phyloP scores from a whole-genome alignment of 179 eudicot species.

The Nepenthes alata region DNA sequence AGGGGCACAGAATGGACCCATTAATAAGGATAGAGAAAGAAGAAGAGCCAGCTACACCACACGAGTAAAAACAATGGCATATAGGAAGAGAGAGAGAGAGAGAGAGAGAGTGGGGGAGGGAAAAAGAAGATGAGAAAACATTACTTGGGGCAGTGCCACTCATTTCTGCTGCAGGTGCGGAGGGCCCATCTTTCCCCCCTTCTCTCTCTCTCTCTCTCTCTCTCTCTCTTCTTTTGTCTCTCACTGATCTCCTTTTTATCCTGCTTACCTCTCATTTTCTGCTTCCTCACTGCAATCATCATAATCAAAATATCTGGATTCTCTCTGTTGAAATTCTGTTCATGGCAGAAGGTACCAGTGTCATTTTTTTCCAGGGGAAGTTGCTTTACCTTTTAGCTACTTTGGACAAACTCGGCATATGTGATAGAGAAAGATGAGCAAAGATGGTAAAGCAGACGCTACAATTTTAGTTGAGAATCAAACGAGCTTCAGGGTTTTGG shows the following conservation, averaged over 20 bases:
- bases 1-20: slow-evolving; percentile 27
- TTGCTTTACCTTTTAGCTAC: slow-evolving; percentile 4
- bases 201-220: background rate
- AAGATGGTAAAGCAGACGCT: slow-evolving; percentile 10
- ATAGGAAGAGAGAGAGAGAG: background rate
- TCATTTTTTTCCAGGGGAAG: background rate
- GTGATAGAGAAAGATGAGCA: slow-evolving; percentile 31
- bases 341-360: slow-evolving; percentile 19
- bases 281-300: slow-evolving; percentile 27
- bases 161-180: no score
- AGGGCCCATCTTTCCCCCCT: no score
- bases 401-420: slow-evolving; percentile 4
- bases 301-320: slow-evolving; percentile 27
- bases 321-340: slow-evolving; percentile 32
- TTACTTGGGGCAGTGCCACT: no score
- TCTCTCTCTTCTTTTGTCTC: background rate
- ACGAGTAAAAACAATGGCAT: slow-evolving; percentile 7
- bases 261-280: slow-evolving; percentile 18
- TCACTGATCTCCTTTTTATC: slow-evolving; percentile 9
- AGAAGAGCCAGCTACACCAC: slow-evolving; percentile 6
- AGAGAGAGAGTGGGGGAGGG: no score
- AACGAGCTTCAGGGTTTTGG: no score
- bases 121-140: no score
- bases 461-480: no score
- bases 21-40: slow-evolving; percentile 17